Base-by-base conservation (phyloP, 2,329 filamentous ascomycete genomes). In the Ophiostoma perfectum region DNA sequence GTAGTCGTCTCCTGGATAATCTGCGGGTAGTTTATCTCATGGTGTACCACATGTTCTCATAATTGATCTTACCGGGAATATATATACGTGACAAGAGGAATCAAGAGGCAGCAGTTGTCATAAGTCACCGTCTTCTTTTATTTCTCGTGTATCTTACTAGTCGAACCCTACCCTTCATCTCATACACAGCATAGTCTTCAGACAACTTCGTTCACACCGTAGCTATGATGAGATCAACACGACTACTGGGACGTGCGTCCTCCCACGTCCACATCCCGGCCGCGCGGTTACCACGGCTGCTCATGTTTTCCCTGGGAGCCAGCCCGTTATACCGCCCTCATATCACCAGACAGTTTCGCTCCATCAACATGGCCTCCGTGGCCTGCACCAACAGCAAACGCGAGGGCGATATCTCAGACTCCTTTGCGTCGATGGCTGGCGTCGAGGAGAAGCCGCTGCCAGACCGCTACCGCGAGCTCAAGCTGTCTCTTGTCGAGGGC, bases 381-480 rank as follows among this genome's bases (percentile, higher is more conserved):
- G 60, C 69, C 5, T 36, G 60, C 38, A 63, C 63, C 41, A 64
- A 47, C 41, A 64, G 16, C 9, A 87, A 86, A 72, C 81, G 83
- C 52, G 84, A 86, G 72, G 87, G 87, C 3, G 82, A 88, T 71
- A 89, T 89, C 45, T 86, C 86, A 0, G 85, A 86, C 66, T 78
- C 85, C 0, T 89, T 89, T 69, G 82, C 82, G 0, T 88, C 86
- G 0, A 77, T 89, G 2, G 86, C 85, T 0, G 84, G 84, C 0
- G 74, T 74, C 2, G 73, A 78, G 7, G 74, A 77, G 4, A 74
- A 77, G 11, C 81, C 83, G 0, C 78, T 89, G 0, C 86, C 86
- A 0, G 78, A 82, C 69, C 79, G 84, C 0, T 89, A 85, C 73
- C 80, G 85, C 7, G 75, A 82, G 36, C 77, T 88, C 11, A 89